A percentile compares a stretch with the other conserved stretches of the same genome.
Evolutionary conservation across 441 rosid species (phyloP).

Genomic region (Gossypium schwendimanii): DNA sequence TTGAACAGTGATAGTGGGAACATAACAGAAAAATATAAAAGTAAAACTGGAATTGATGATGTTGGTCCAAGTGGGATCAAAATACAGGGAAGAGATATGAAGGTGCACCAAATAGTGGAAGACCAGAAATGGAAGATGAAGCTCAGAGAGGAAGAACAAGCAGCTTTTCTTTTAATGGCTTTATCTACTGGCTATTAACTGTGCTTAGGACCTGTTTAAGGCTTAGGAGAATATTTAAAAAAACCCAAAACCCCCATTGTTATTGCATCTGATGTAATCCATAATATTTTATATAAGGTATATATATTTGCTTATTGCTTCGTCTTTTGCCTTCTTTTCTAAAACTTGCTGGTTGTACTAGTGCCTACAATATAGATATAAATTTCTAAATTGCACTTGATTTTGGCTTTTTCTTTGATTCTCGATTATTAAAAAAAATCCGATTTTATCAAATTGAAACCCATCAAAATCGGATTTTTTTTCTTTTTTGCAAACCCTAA

Average conservation of each 20-base stretch:
- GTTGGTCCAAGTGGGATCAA: not conserved
- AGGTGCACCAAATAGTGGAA: constrained; percentile 8
- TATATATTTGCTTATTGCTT: not conserved
- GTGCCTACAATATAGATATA: not conserved
- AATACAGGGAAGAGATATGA: not conserved
- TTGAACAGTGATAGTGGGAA: constrained; percentile 3
- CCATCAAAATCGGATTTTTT: no score
- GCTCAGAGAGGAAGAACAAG: constrained; percentile 35
- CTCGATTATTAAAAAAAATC: not conserved
- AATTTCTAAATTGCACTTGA: not conserved
- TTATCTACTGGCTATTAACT: constrained; percentile 16
- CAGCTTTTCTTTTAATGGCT: constrained; percentile 39
- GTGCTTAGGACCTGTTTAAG: not conserved
- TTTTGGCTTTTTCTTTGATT: not conserved
- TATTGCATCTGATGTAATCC: not conserved
- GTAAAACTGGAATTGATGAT: not conserved
- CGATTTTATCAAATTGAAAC: no score
- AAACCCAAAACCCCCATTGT: not conserved
- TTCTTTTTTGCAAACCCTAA: not conserved
- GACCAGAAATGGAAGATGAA: not conserved
- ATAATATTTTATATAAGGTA: not conserved
- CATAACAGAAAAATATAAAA: constrained; percentile 17
- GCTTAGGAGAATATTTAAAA: not conserved
- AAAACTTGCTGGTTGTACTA: not conserved
- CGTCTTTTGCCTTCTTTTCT: not conserved